These are phyloP conservation scores for Eucalyptus regnans DNA, from an alignment of 345 rosid genomes.

Conservation along the genomic window DNA sequence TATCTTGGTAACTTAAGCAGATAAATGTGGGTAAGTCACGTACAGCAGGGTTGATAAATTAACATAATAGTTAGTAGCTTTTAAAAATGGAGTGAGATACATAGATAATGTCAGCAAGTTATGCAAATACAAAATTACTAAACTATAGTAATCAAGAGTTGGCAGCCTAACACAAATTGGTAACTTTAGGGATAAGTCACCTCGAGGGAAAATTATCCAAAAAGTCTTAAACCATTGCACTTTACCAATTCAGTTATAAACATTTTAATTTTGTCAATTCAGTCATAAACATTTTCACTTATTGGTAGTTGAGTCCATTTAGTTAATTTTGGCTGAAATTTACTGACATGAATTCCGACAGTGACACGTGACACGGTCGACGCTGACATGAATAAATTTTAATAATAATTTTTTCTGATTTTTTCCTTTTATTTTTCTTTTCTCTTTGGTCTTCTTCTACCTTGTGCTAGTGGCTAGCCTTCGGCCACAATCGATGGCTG, in stretches of 20 bases:
- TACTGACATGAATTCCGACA: rapidly evolving
- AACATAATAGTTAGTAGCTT: neutral
- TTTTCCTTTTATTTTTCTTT: rapidly evolving
- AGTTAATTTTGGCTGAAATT: rapidly evolving
- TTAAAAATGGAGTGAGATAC: neutral
- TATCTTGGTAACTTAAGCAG: neutral
- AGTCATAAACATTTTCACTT: too few relatives aligned
- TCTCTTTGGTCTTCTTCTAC: too few relatives aligned
- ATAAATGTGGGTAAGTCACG: neutral
- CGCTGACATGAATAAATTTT: rapidly evolving
- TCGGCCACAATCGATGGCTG: rapidly evolving
- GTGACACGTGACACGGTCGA: rapidly evolving
- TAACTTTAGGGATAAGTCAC: too few relatives aligned
- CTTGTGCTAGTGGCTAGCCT: too few relatives aligned
- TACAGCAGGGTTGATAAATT: neutral
- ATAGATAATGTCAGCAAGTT: neutral
- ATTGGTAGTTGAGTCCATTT: too few relatives aligned
- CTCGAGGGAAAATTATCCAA: too few relatives aligned
- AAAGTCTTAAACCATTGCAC: too few relatives aligned
- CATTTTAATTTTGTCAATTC: too few relatives aligned
- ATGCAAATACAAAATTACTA: neutral
- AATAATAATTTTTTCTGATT: too few relatives aligned
- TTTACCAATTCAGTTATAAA: too few relatives aligned
- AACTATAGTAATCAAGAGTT: neutral
- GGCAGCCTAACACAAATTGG: neutral